These are phyloP conservation scores for Pseudocercospora fuligena DNA, from an alignment of 2,329 filamentous ascomycete genomes.

Conservation along the genomic window DNA sequence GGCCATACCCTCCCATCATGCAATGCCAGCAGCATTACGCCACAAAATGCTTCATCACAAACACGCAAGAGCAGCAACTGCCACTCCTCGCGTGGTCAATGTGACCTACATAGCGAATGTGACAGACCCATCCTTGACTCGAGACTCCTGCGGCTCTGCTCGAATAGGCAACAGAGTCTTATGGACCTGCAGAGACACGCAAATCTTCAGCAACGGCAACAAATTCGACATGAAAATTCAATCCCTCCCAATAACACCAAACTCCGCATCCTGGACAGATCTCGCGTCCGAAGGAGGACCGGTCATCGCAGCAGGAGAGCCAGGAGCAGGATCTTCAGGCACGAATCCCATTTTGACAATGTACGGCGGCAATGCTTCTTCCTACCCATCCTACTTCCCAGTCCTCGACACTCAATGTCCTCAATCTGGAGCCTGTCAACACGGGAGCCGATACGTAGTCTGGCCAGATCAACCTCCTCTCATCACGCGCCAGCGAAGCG, in stretches of 20 bases:
- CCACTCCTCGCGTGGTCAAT: constrained; percentile 24
- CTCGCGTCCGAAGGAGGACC: constrained; percentile 20
- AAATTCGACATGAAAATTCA: constrained; percentile 13
- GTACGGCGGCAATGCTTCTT: constrained; percentile 25
- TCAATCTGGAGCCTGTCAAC: constrained; percentile 26
- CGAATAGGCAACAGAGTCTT: constrained; percentile 28
- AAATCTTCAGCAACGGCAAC: constrained; percentile 17
- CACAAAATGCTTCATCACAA: constrained; percentile 2
- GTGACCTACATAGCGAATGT: constrained; percentile 29
- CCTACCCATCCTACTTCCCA: constrained; percentile 25
- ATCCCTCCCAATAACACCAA: constrained; percentile 27
- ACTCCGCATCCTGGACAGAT: constrained; percentile 32
- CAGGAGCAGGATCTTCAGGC: constrained; percentile 27
- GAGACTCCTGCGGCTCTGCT: constrained; percentile 34
- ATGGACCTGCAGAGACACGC: constrained; percentile 37
- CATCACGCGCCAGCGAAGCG: constrained; percentile 13
- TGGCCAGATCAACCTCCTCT: constrained; percentile 34
- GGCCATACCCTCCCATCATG: background rate
- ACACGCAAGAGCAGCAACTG: constrained; percentile 7
- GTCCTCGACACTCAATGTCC: constrained; percentile 29
- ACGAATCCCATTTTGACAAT: constrained; percentile 29
- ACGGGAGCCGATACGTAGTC: constrained; percentile 30
- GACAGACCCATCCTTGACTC: constrained; percentile 30
- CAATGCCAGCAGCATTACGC: background rate
- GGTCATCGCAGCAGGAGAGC: constrained; percentile 14